A percentile compares a stretch with the other conserved stretches of the same genome.
Evolutionary conservation across 495 filamentous ascomycete species (phyloP).

Genomic region (Podospora conica): DNA sequence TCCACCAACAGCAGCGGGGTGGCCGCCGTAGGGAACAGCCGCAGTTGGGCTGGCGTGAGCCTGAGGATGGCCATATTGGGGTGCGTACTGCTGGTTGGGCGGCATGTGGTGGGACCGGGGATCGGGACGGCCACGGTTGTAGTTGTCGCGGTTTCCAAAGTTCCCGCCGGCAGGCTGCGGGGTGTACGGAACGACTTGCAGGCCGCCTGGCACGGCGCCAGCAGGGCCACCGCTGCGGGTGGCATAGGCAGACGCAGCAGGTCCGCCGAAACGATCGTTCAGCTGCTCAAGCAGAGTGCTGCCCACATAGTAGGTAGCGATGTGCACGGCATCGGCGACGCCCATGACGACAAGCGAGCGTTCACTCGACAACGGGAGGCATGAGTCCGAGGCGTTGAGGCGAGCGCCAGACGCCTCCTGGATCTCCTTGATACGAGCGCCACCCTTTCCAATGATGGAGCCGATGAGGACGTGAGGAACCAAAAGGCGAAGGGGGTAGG

Average conservation of each 20-base stretch:
- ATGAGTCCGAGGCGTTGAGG: conserved; percentile 92
- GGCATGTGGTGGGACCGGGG: conserved; percentile 55
- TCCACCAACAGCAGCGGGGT: conserved; percentile 25
- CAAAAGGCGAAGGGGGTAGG: conserved; percentile 90
- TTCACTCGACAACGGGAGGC: conserved; percentile 88
- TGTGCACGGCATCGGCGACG: conserved; percentile 91
- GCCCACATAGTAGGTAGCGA: conserved; percentile 96
- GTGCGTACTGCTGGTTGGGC: conserved; percentile 38
- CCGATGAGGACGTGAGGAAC: conserved; percentile 96
- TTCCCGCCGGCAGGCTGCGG: conserved; percentile 88
- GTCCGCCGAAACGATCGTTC: conserved; percentile 90
- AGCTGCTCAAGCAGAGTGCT: conserved; percentile 94
- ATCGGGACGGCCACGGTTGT: conserved; percentile 56
- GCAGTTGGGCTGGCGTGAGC: conserved; percentile 57
- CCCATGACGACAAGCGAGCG: conserved; percentile 92
- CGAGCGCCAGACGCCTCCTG: conserved; percentile 95
- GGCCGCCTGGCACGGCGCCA: conserved; percentile 87
- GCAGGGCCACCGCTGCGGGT: conserved; percentile 90
- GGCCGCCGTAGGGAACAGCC: conserved; percentile 64
- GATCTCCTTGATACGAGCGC: conserved; percentile 93
- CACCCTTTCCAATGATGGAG: conserved; percentile 96
- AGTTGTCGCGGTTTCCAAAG: conserved; percentile 86
- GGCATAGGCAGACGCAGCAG: conserved; percentile 93
- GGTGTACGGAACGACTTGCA: conserved; percentile 95
- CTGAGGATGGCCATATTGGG: conserved; percentile 59